Base-by-base conservation (phyloP, 2,329 filamentous ascomycete species). In the Aureobasidium melanogenum region DNA sequence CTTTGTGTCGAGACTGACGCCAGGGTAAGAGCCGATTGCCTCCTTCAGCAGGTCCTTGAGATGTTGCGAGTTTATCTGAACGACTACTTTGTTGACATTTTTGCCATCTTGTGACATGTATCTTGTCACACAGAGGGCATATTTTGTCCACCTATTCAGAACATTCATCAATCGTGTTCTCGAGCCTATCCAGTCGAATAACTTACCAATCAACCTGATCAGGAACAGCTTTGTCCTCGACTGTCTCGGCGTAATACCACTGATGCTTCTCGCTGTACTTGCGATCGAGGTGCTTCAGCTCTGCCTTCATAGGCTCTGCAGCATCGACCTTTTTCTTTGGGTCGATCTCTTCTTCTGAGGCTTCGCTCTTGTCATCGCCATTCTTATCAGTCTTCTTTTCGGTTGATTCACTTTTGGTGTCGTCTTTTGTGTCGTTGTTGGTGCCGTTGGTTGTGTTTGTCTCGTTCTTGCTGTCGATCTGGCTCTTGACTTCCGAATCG, bases 61-160 rank as follows among this genome's bases (percentile, higher is more conserved):
- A 39, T 69, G 66, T 34, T 67, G 65, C 5, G 67, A 69, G 58
- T 71, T 71, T 61, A 69, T 62, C 55, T 68, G 68, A 28, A 70
- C 62, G 36, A 61, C 64, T 19, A 62, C 62, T 52, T 65, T 65
- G 44, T 66, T 59, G 1, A 69, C 66, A 10, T 50, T 56, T 46
- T 63, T 66, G 51, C 64, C 65, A 62, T 46, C 51, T 10, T 32
- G 30, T 38, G 62, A 59, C 63, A 67, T 59, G 57, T 64, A 61
- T 26, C 65, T 58, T 19, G 66, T 64, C 2, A 67, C 61, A 30
- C 65, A 67, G 6, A 67, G 52, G 14, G 66, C 67, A 26, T 65
- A 67, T 38, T 67, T 66, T 41, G 62, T 65, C 66, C 66, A 69
- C 66, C 63, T 65, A 17, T 36, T 36, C 32, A 15, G 14, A 4